Conservation (phyloP, 2,329 filamentous ascomycete species). For the Microsporum ferrugineum region DNA sequence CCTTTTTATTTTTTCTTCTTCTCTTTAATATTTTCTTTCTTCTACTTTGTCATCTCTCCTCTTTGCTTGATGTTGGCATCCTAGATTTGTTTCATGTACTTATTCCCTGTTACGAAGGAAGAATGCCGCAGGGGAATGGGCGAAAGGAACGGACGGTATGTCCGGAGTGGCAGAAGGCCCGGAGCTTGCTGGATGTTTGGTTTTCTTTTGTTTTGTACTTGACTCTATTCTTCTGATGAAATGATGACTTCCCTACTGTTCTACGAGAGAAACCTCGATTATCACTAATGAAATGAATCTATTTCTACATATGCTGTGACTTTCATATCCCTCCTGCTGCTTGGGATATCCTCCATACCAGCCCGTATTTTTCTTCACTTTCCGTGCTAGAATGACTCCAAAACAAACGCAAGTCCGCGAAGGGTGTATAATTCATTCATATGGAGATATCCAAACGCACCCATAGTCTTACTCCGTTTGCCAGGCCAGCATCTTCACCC, state of each 20-base stretch:
- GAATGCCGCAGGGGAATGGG: background rate
- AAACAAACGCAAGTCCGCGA: too few species aligned
- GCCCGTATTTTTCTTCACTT: too few species aligned
- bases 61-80: slow-evolving; percentile 4
- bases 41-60: slow-evolving; percentile 4
- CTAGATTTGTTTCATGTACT: background rate
- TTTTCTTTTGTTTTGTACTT: background rate
- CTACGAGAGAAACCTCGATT: background rate
- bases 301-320: background rate
- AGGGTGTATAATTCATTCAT: too few species aligned
- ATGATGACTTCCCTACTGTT: background rate
- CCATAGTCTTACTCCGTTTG: too few species aligned
- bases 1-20: background rate
- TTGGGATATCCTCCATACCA: too few species aligned
- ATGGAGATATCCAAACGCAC: too few species aligned
- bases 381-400: too few species aligned
- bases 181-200: background rate
- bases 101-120: background rate
- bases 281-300: background rate
- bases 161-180: background rate
- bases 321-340: background rate
- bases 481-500: too few species aligned
- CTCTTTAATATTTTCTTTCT: background rate
- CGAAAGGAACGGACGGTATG: background rate
- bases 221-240: background rate